Conservation (phyloP, 75 land plant genomes). For the Cryptomeria japonica region DNA sequence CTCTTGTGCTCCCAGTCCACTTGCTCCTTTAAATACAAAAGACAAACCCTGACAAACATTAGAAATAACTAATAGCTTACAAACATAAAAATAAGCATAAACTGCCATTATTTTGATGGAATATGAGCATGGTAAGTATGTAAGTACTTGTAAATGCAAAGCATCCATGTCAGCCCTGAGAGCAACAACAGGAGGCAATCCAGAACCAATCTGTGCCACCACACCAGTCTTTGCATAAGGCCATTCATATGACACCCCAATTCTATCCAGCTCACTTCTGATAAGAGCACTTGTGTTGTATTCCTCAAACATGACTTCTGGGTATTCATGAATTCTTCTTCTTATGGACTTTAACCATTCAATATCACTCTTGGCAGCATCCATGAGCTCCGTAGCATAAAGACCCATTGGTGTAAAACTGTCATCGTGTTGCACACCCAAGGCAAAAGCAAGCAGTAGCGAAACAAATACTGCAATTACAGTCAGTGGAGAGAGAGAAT, state of each 20-base stretch:
- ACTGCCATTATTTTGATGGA: too few species aligned
- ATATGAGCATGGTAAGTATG: too few species aligned
- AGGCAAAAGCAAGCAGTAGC: too few species aligned
- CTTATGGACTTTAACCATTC: slow-evolving; percentile 21
- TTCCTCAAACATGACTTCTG: slow-evolving; percentile 28
- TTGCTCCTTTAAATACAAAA: slow-evolving; percentile 32
- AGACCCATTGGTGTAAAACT: too few species aligned
- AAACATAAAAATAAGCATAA: too few species aligned
- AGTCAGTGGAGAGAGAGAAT: too few species aligned
- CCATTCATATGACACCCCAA: slow-evolving; percentile 23
- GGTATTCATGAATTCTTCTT: slow-evolving; percentile 25
- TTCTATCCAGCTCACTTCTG: slow-evolving; percentile 24
- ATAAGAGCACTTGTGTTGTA: slow-evolving; percentile 25
- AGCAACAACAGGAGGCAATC: slow-evolving; percentile 28
- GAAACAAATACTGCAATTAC: too few species aligned
- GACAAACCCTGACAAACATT: too few species aligned
- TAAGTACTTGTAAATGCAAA: slow-evolving; percentile 26
- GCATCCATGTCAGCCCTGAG: slow-evolving; percentile 46
- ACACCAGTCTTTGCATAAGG: slow-evolving; percentile 36
- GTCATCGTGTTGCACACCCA: too few species aligned
- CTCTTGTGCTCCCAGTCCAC: slow-evolving; percentile 50
- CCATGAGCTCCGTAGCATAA: background rate
- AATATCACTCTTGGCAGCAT: background rate
- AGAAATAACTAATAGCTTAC: too few species aligned
- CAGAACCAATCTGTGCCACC: slow-evolving; percentile 28